These are phyloP conservation scores for Rhodotorula sp. DNA, from an alignment of 1,284 basidiomycete species.

Conservation along the genomic window DNA sequence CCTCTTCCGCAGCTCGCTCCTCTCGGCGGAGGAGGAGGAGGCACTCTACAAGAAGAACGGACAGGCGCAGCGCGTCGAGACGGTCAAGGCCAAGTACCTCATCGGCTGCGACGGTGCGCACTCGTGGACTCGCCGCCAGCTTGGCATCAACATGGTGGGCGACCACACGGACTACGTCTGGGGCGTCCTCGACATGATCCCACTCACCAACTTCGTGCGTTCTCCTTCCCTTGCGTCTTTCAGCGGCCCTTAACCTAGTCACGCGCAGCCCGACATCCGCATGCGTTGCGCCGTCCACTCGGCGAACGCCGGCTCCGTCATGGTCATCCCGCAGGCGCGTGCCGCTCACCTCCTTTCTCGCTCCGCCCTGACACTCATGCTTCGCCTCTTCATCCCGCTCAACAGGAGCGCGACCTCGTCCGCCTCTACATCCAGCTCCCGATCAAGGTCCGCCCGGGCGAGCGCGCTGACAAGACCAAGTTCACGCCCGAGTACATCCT, in stretches of 20 bases:
- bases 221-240: not conserved
- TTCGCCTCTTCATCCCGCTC: constrained; percentile 61
- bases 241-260: not conserved
- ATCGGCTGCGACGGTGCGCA: constrained; percentile 70
- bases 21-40: constrained; percentile 44
- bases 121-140: constrained; percentile 72
- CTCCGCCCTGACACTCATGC: constrained; percentile 55
- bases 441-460: constrained; percentile 47
- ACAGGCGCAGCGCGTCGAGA: constrained; percentile 50
- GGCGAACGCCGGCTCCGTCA: constrained; percentile 59
- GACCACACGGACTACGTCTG: constrained; percentile 68
- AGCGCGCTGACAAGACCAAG: constrained; percentile 63
- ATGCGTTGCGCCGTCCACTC: constrained; percentile 68
- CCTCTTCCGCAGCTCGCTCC: constrained; percentile 41
- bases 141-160: constrained; percentile 71
- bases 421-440: constrained; percentile 74
- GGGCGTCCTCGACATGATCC: constrained; percentile 72
- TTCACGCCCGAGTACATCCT: constrained; percentile 65
- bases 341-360: not conserved
- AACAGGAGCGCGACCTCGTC: constrained; percentile 62
- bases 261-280: constrained; percentile 67
- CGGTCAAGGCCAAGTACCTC: constrained; percentile 63
- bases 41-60: constrained; percentile 36
- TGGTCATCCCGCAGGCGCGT: constrained; percentile 69
- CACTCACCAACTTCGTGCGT: constrained; percentile 64